Percentiles rank a stretch among this genome's conserved stretches.
Conservation (phyloP, 2,329 filamentous ascomycete species). For the Onygena corvina region DNA sequence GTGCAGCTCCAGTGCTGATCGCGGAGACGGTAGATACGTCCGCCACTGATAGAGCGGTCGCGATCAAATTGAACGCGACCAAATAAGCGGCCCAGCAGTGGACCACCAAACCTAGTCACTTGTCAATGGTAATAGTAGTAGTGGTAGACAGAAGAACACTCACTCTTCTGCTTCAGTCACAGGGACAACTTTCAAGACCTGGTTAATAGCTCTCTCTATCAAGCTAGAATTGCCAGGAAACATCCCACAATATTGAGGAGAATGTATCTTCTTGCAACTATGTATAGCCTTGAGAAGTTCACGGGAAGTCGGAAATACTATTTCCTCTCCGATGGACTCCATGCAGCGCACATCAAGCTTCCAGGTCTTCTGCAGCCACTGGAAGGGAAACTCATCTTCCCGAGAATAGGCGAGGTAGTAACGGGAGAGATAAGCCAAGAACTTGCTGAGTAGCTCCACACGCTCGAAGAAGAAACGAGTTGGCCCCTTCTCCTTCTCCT, state of each 20-base stretch:
- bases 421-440: neutral
- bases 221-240: conserved; percentile 13
- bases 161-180: neutral
- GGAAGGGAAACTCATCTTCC: conserved; percentile 11
- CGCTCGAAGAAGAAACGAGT: no score
- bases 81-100: conserved; percentile 3
- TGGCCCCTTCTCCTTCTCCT: no score
- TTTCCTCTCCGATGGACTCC: conserved; percentile 9
- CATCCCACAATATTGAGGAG: neutral
- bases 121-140: neutral
- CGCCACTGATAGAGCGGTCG: neutral
- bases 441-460: neutral
- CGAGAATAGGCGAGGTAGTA: conserved; percentile 2
- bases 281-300: conserved; percentile 13
- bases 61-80: neutral
- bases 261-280: conserved; percentile 8
- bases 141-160: neutral
- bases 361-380: conserved; percentile 13
- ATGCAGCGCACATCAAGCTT: conserved; percentile 13
- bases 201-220: conserved; percentile 6
- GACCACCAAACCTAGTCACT: conserved; percentile 6
- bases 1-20: conserved; percentile 12
- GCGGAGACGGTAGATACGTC: neutral
- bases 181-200: conserved; percentile 9
- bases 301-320: conserved; percentile 9